These are phyloP conservation scores for Aspergillus avenaceus DNA, from an alignment of 495 filamentous ascomycete species.

Conservation along the genomic window DNA sequence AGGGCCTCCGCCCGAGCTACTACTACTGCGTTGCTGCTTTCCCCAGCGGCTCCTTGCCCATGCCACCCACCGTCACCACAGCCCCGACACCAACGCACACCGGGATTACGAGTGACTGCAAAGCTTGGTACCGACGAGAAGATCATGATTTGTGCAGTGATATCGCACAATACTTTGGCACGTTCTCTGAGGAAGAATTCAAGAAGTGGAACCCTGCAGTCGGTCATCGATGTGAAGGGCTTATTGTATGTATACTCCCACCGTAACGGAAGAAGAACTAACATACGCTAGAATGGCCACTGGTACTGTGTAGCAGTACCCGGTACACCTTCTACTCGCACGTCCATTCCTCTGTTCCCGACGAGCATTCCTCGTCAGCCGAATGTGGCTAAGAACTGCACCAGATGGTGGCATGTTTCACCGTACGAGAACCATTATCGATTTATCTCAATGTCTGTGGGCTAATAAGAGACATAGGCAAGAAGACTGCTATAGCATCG, in stretches of 20 bases:
- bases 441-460: background rate
- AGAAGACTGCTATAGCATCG: background rate
- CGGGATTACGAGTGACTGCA: conserved; percentile 16
- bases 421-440: background rate
- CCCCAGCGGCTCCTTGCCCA: background rate
- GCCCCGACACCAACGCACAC: conserved; percentile 14
- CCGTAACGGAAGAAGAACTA: too few relatives aligned
- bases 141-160: conserved; percentile 11
- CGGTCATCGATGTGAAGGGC: conserved; percentile 7
- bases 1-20: conserved; percentile 7
- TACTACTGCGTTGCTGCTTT: conserved; percentile 11
- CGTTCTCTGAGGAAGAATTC: conserved; percentile 18
- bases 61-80: conserved; percentile 3
- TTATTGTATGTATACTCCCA: conserved; percentile 5
- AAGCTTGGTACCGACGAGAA: conserved; percentile 9
- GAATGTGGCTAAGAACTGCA: conserved; percentile 4
- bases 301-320: conserved; percentile 9
- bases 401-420: background rate
- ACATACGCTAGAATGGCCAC: background rate
- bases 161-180: conserved; percentile 12
- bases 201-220: conserved; percentile 20
- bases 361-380: background rate
- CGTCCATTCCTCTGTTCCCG: background rate
- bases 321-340: conserved; percentile 5
- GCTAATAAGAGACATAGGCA: background rate